phyloP scores from a whole-genome alignment of 2,329 filamentous ascomycete genomes.

The Parastagonospora avenae region DNA sequence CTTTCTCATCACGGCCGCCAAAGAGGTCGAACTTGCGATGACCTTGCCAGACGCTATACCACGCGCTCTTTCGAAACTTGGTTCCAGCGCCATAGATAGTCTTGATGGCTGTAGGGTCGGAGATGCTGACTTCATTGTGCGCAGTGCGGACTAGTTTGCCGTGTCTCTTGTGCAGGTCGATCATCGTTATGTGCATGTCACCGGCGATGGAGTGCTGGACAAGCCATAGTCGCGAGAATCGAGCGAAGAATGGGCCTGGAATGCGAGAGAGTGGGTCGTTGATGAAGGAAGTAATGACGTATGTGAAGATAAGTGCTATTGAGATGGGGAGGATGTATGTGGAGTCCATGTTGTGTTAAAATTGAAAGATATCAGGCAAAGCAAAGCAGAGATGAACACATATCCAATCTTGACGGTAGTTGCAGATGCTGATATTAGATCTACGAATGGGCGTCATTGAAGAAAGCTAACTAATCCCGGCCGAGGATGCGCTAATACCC shows the following conservation, averaged over 20 bases:
- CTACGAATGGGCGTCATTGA: neutral
- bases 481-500: neutral
- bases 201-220: neutral
- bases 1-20: conserved; percentile 15
- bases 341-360: neutral
- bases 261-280: neutral
- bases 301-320: neutral
- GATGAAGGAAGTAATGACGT: neutral
- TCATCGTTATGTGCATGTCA: conserved; percentile 9
- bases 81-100: conserved; percentile 24
- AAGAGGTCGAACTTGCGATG: conserved; percentile 15
- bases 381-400: neutral
- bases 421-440: neutral
- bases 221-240: conserved; percentile 1
- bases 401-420: neutral
- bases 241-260: neutral
- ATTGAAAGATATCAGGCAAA: neutral
- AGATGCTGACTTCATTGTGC: conserved; percentile 14
- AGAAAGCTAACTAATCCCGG: neutral
- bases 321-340: neutral
- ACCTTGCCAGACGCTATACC: conserved; percentile 20
- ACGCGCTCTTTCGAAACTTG: conserved; percentile 25
- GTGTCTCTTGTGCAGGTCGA: conserved; percentile 11
- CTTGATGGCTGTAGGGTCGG: conserved; percentile 12
- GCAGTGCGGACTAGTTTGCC: conserved; percentile 16